These are phyloP conservation scores for Sordariomycetes sp. DNA, from an alignment of 2,329 filamentous ascomycete genomes.

Conservation along the genomic window DNA sequence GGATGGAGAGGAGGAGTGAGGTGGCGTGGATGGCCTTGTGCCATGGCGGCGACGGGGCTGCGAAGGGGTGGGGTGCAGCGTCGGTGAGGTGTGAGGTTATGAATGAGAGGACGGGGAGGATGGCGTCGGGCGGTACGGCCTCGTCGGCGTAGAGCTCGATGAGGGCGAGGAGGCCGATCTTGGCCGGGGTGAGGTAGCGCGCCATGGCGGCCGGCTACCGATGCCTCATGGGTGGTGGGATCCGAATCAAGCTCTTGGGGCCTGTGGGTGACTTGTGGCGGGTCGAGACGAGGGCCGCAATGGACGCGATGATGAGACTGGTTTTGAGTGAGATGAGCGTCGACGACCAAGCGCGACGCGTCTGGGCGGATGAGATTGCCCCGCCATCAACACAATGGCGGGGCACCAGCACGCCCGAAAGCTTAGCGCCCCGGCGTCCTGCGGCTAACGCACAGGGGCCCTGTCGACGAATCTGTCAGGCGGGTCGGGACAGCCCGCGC, in stretches of 20 bases:
- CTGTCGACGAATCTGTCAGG: no score
- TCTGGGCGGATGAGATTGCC: background rate
- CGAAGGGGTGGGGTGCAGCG: constrained; percentile 13
- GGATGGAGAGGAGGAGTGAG: constrained; percentile 38
- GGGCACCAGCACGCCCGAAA: no score
- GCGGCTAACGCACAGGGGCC: no score
- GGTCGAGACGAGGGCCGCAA: background rate
- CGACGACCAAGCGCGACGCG: background rate
- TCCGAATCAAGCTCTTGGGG: background rate
- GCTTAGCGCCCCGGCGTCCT: no score
- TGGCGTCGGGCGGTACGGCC: constrained; percentile 23
- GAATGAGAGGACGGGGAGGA: constrained; percentile 66
- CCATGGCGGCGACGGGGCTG: constrained; percentile 22
- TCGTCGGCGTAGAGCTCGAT: background rate
- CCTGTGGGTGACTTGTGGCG: background rate
- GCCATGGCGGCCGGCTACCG: background rate
- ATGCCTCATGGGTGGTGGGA: background rate
- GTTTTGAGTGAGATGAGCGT: background rate
- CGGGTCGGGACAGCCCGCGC: no score
- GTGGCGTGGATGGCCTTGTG: constrained; percentile 33
- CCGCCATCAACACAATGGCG: background rate
- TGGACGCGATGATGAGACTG: background rate
- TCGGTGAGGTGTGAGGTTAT: constrained; percentile 58
- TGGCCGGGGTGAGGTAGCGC: background rate
- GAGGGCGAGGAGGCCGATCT: background rate